phyloP scores from a whole-genome alignment of 2,329 filamentous ascomycete genomes.

The Microcyclosporella mali region DNA sequence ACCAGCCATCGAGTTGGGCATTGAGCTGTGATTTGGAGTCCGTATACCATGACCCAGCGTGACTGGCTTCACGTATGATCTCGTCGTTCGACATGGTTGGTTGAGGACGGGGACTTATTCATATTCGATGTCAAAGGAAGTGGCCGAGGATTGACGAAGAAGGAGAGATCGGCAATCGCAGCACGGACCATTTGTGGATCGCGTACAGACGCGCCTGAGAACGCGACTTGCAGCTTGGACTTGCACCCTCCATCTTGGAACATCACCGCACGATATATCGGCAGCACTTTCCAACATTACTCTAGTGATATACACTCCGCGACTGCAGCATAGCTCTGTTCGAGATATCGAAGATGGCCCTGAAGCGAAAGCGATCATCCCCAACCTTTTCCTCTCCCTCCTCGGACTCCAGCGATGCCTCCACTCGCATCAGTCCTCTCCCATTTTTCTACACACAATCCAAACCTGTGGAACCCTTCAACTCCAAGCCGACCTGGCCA shows the following conservation, averaged over 20 bases:
- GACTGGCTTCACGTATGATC: slow-evolving; percentile 54
- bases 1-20: slow-evolving; percentile 65
- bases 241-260: not conserved
- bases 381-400: slow-evolving; percentile 39
- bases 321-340: not conserved
- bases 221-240: not conserved
- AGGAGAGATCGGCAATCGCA: not conserved
- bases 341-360: slow-evolving; percentile 39
- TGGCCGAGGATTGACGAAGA: slow-evolving; percentile 1
- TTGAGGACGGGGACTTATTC: no score
- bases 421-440: slow-evolving; percentile 24
- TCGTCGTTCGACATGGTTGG: slow-evolving; percentile 24
- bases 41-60: slow-evolving; percentile 86
- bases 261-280: not conserved
- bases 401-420: slow-evolving; percentile 35
- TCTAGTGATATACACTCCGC: not conserved
- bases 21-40: slow-evolving; percentile 55
- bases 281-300: not conserved
- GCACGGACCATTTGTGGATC: not conserved
- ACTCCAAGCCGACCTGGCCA: slow-evolving; percentile 23
- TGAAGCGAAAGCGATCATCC: slow-evolving; percentile 54
- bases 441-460: slow-evolving; percentile 27
- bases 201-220: not conserved
- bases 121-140: no score
- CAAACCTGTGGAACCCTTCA: slow-evolving; percentile 20